Evolutionary conservation across 805 yeast species (phyloP).

Genomic region (Lipomyces chichibuensis): DNA sequence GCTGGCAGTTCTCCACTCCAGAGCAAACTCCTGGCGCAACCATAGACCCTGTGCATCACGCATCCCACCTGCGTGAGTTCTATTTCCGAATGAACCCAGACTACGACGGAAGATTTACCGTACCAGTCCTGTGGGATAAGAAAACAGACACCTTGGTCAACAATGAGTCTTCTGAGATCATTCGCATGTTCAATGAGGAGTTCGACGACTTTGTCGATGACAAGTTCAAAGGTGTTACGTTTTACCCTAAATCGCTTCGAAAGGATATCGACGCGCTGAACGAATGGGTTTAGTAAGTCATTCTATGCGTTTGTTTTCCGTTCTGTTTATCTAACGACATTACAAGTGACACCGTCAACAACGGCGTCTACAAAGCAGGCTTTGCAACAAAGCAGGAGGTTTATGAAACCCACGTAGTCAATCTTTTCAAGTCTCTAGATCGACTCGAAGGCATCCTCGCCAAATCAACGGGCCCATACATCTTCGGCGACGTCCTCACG

Average conservation of each 20-base stretch:
- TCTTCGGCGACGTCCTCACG: constrained; percentile 70
- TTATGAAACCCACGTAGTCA: constrained; percentile 68
- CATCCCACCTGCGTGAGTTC: constrained; percentile 64
- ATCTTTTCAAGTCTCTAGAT: constrained; percentile 68
- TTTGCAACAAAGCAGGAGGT: constrained; percentile 83
- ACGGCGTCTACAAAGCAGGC: constrained; percentile 92
- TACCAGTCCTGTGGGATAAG: constrained; percentile 91
- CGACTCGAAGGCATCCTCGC: constrained; percentile 65
- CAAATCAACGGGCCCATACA: constrained; percentile 47
- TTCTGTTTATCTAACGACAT: background rate
- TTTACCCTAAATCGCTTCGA: constrained; percentile 62
- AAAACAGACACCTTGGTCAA: constrained; percentile 80
- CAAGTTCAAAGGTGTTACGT: constrained; percentile 56
- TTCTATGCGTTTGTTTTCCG: background rate
- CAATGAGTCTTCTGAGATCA: constrained; percentile 88
- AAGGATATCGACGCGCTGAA: constrained; percentile 74
- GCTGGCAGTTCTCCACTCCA: constrained; percentile 78
- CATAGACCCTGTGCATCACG: constrained; percentile 63
- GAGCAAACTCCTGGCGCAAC: constrained; percentile 55
- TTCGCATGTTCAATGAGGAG: constrained; percentile 78
- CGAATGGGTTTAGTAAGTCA: constrained; percentile 64
- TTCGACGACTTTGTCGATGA: constrained; percentile 56
- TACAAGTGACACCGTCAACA: constrained; percentile 67
- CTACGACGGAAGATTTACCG: constrained; percentile 83
- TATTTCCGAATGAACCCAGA: constrained; percentile 76